phyloP scores from a whole-genome alignment of 495 filamentous ascomycete genomes.

The Filosporella fistucella region DNA sequence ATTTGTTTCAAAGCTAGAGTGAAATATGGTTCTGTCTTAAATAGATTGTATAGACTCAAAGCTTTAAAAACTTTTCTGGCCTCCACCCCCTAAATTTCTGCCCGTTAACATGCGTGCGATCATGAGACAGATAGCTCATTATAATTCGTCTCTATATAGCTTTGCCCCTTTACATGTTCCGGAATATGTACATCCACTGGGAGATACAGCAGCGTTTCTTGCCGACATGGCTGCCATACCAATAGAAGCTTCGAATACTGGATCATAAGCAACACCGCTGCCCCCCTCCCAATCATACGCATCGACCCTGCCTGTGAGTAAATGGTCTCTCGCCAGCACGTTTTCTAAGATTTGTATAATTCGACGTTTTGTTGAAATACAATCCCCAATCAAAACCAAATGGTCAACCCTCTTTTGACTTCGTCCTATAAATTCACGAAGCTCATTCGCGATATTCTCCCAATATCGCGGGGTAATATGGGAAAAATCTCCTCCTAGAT shows the following conservation, averaged over 20 bases:
- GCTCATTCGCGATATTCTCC: neutral
- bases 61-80: no score
- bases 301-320: constrained; percentile 1
- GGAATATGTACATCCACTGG: neutral
- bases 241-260: neutral
- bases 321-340: neutral
- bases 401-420: neutral
- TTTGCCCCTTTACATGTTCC: neutral
- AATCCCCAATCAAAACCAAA: neutral
- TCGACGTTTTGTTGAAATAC: neutral
- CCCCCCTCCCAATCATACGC: neutral
- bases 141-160: neutral
- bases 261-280: neutral
- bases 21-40: no score
- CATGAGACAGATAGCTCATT: no score
- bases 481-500: neutral
- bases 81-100: no score
- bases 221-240: neutral
- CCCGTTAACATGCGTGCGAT: no score
- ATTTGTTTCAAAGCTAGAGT: no score
- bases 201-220: neutral
- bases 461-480: neutral
- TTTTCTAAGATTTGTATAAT: neutral
- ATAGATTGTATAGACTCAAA: no score
- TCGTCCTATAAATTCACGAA: neutral